These are phyloP conservation scores for Wallacemonas sp. DNA, from an alignment of 208 protist genomes.

Conservation along the genomic window DNA sequence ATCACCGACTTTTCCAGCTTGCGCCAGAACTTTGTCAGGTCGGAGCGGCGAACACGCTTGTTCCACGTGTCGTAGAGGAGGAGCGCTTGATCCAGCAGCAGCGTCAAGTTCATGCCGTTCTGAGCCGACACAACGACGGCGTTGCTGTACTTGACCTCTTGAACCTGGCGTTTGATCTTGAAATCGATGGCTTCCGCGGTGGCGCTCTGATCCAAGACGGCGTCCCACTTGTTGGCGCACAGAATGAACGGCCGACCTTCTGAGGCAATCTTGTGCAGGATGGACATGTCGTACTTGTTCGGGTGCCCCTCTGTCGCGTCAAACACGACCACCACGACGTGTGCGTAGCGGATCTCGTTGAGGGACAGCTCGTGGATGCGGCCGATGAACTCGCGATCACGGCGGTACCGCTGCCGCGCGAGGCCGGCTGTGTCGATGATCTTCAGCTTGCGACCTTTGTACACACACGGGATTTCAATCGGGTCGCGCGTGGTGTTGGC, in stretches of 20 bases:
- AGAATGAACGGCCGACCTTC: slow-evolving; percentile 89
- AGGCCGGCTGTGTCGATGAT: slow-evolving; percentile 92
- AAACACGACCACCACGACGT: slow-evolving; percentile 90
- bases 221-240: slow-evolving; percentile 94
- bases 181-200: slow-evolving; percentile 93
- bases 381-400: slow-evolving; percentile 82
- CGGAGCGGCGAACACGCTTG: slow-evolving; percentile 76
- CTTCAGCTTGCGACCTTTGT: slow-evolving; percentile 86
- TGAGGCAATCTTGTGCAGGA: slow-evolving; percentile 80
- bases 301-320: slow-evolving; percentile 92
- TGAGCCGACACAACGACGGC: slow-evolving; percentile 89
- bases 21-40: slow-evolving; percentile 89
- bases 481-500: slow-evolving; percentile 92
- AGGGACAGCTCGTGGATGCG: slow-evolving; percentile 76
- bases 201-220: slow-evolving; percentile 84
- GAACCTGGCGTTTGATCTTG: slow-evolving; percentile 91
- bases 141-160: slow-evolving; percentile 90
- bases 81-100: slow-evolving; percentile 87
- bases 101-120: slow-evolving; percentile 84
- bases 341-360: slow-evolving; percentile 82
- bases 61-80: slow-evolving; percentile 91
- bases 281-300: slow-evolving; percentile 92
- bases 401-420: slow-evolving; percentile 67
- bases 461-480: slow-evolving; percentile 86
- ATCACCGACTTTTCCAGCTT: slow-evolving; percentile 90